Percentiles rank a stretch among this genome's conserved stretches.
phyloP scores from a whole-genome alignment of 768 basidiomycete genomes.

The Rhodotorula taiwanensis region DNA sequence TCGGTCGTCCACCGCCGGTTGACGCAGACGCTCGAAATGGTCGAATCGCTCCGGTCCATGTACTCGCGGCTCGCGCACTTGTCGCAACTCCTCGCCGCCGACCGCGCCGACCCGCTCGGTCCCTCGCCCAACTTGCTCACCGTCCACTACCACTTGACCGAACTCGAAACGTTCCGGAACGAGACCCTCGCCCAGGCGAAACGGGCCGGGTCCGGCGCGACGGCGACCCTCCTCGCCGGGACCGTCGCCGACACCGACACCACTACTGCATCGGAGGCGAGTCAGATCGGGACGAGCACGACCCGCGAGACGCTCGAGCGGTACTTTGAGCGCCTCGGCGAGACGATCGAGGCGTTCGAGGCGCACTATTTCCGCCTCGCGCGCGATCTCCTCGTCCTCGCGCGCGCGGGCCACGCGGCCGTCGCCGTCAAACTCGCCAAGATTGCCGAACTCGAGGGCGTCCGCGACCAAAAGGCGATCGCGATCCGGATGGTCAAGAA shows the following conservation, averaged over 20 bases:
- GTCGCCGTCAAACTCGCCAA: conserved; percentile 90
- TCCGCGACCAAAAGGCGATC: conserved; percentile 91
- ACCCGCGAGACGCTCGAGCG: conserved; percentile 52
- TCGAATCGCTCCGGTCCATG: conserved; percentile 89
- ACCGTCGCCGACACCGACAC: background rate
- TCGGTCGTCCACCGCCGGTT: conserved; percentile 94
- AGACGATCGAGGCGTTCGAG: conserved; percentile 74
- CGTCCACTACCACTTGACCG: conserved; percentile 84
- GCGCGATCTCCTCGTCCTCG: conserved; percentile 67
- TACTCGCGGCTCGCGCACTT: conserved; percentile 70
- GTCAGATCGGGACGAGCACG: conserved; percentile 49
- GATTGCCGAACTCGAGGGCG: conserved; percentile 85
- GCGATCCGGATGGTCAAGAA: conserved; percentile 92
- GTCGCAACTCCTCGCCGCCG: conserved; percentile 66
- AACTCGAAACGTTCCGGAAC: conserved; percentile 87
- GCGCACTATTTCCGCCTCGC: conserved; percentile 72
- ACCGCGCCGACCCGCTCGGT: conserved; percentile 70
- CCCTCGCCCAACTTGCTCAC: conserved; percentile 80
- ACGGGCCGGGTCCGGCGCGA: conserved; percentile 44
- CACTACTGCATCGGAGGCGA: conserved; percentile 51
- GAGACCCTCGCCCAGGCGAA: conserved; percentile 92
- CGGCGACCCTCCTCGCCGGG: background rate
- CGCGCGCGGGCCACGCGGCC: conserved; percentile 67
- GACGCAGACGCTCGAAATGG: conserved; percentile 89
- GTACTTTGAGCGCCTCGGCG: conserved; percentile 79